Evolutionary conservation across 1,139 yeast species (phyloP).

Genomic region (Meyerozyma elateridarum): DNA sequence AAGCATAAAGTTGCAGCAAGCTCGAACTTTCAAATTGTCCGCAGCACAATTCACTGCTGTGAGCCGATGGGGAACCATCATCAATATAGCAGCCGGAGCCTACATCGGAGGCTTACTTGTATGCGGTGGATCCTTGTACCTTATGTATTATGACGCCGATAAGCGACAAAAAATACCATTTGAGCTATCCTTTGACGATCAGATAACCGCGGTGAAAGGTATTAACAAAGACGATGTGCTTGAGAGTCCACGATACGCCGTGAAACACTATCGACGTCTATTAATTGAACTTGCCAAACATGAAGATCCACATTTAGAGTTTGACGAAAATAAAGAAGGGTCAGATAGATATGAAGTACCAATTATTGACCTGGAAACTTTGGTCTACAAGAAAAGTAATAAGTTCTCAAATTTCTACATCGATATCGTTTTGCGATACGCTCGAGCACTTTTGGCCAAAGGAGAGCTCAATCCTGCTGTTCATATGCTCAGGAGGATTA

Average conservation of each 20-base stretch:
- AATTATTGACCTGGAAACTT: conserved; percentile 24
- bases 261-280: conserved; percentile 40
- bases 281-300: conserved; percentile 32
- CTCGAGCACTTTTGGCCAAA: conserved; percentile 40
- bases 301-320: conserved; percentile 22
- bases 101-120: conserved; percentile 41
- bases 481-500: conserved; percentile 25
- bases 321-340: conserved; percentile 19
- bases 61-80: conserved; percentile 28
- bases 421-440: conserved; percentile 40
- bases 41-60: conserved; percentile 20
- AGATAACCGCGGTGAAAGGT: conserved; percentile 39
- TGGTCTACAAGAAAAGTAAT: conserved; percentile 28
- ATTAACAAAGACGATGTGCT: conserved; percentile 44
- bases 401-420: conserved; percentile 41
- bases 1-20: no score
- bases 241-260: conserved; percentile 40
- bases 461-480: conserved; percentile 33
- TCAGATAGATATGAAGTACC: conserved; percentile 30
- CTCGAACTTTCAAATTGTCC: conserved; percentile 9
- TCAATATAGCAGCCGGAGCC: conserved; percentile 40
- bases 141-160: conserved; percentile 39
- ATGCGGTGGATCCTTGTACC: conserved; percentile 35
- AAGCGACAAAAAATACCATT: conserved; percentile 39
- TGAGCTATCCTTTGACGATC: conserved; percentile 30